Evolutionary conservation across 805 yeast species (phyloP).

Genomic region (Metschnikowia sp.): DNA sequence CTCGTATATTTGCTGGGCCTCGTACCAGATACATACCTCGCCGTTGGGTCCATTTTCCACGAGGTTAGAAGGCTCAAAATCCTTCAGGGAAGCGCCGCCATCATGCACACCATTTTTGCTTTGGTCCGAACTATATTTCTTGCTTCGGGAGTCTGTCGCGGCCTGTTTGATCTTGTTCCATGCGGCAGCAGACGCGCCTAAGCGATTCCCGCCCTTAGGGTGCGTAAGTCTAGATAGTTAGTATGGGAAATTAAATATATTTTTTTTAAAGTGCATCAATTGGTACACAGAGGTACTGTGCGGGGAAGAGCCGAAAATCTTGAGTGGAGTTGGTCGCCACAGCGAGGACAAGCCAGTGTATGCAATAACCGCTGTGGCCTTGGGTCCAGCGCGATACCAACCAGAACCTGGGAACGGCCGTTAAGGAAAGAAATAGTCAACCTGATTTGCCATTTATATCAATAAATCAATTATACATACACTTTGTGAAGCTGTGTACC

Average conservation of each 20-base stretch:
- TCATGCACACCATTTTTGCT: background rate
- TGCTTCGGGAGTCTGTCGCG: constrained; percentile 5
- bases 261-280: too few species aligned
- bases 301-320: too few species aligned
- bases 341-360: too few species aligned
- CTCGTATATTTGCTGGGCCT: constrained; percentile 20
- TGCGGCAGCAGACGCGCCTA: constrained; percentile 41
- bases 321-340: too few species aligned
- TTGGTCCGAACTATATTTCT: too few species aligned
- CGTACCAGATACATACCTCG: constrained; percentile 29
- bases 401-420: too few species aligned
- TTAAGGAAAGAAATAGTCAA: too few species aligned
- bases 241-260: background rate
- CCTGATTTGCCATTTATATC: too few species aligned
- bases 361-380: too few species aligned
- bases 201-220: constrained; percentile 34
- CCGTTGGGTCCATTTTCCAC: constrained; percentile 32
- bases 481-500: constrained; percentile 10
- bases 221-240: constrained; percentile 25
- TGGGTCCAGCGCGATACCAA: too few species aligned
- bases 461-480: constrained; percentile 3
- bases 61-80: background rate
- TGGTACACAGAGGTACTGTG: too few species aligned
- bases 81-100: background rate
- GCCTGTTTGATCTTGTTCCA: constrained; percentile 41